Evolutionary conservation across 2,329 filamentous ascomycete species (phyloP).

Genomic region (Xylariaceae sp.): DNA sequence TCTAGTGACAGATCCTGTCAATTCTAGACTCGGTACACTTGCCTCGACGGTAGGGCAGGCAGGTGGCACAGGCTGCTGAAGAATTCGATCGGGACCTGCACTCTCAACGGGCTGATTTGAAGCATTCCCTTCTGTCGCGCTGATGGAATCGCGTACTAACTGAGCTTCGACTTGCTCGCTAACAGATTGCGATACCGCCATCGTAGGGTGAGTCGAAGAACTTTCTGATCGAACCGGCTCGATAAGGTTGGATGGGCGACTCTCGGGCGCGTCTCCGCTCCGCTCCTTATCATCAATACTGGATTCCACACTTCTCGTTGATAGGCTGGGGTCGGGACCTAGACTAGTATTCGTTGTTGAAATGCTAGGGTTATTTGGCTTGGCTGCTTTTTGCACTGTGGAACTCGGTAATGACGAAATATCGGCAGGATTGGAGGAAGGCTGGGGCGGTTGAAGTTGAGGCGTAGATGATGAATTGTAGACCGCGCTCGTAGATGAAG

Average conservation of each 20-base stretch:
- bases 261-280: slow-evolving; percentile 4
- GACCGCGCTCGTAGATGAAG: slow-evolving; percentile 17
- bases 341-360: slow-evolving; percentile 73
- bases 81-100: not conserved
- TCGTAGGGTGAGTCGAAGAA: slow-evolving; percentile 2
- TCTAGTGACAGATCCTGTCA: not conserved
- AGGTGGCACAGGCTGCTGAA: not conserved
- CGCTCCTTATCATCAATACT: slow-evolving; percentile 2
- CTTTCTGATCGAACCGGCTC: slow-evolving; percentile 13
- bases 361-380: slow-evolving; percentile 62
- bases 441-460: slow-evolving; percentile 34
- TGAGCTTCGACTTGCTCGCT: slow-evolving; percentile 22
- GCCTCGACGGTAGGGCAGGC: not conserved
- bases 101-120: slow-evolving; percentile 1
- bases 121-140: slow-evolving; percentile 3
- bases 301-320: slow-evolving; percentile 44
- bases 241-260: slow-evolving; percentile 23
- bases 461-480: slow-evolving; percentile 24
- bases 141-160: slow-evolving; percentile 17
- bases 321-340: slow-evolving; percentile 60
- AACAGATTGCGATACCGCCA: slow-evolving; percentile 20
- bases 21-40: not conserved
- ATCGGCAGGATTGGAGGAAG: slow-evolving; percentile 40
- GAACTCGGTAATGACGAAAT: slow-evolving; percentile 56
- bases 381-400: slow-evolving; percentile 69